These are phyloP conservation scores for Xylaria sp. DNA, from an alignment of 2,329 filamentous ascomycete species.

Conservation along the genomic window DNA sequence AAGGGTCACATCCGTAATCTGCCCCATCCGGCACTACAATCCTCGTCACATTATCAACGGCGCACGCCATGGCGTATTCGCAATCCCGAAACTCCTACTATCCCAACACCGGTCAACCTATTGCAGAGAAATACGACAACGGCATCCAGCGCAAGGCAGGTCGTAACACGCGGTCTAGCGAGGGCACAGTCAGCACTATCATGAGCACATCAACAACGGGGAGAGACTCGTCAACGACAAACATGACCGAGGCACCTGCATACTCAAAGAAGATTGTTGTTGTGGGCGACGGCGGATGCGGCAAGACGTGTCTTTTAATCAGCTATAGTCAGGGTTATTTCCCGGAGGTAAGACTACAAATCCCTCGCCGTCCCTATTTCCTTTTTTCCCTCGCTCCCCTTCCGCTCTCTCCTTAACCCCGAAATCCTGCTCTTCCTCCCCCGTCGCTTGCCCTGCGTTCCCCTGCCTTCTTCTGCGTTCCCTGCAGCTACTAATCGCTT, in stretches of 20 bases:
- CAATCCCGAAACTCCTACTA: slow-evolving; percentile 53
- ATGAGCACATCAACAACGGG: slow-evolving; percentile 70
- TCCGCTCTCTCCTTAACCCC: slow-evolving; percentile 1
- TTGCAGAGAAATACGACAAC: slow-evolving; percentile 37
- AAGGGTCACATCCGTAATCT: slow-evolving; percentile 4
- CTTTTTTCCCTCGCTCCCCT: neutral
- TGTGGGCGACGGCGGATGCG: slow-evolving; percentile 94
- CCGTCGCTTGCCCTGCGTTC: neutral
- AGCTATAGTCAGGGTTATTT: slow-evolving; percentile 99
- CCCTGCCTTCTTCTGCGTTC: neutral
- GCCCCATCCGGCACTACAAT: slow-evolving; percentile 8
- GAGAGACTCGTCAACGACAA: slow-evolving; percentile 72
- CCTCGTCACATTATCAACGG: slow-evolving; percentile 6
- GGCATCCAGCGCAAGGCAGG: slow-evolving; percentile 37
- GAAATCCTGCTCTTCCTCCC: neutral
- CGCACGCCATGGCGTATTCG: slow-evolving; percentile 44
- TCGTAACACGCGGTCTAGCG: slow-evolving; percentile 64
- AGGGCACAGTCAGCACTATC: slow-evolving; percentile 83
- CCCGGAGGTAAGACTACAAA: slow-evolving; percentile 67
- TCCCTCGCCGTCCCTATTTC: slow-evolving; percentile 3
- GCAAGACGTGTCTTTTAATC: slow-evolving; percentile 97
- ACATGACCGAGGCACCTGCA: slow-evolving; percentile 81
- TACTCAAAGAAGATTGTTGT: slow-evolving; percentile 99
- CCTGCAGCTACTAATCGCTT: slow-evolving; percentile 1
- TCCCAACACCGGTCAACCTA: slow-evolving; percentile 31